These are phyloP conservation scores for Aeminium ludgeri DNA, from an alignment of 495 filamentous ascomycete genomes.

Conservation along the genomic window DNA sequence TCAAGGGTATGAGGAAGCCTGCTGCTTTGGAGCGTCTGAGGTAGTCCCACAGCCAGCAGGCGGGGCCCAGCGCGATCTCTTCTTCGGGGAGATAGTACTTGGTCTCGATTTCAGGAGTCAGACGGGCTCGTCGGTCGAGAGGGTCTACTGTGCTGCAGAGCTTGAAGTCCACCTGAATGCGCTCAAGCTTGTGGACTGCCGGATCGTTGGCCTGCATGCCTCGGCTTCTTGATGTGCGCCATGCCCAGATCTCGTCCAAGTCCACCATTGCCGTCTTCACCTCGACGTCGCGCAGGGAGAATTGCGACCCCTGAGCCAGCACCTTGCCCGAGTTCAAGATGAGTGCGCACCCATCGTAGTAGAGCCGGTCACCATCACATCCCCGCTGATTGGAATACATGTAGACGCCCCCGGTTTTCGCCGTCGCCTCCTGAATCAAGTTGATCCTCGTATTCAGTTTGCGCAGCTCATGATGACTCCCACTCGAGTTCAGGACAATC, in stretches of 20 bases:
- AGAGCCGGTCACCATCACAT: slow-evolving; percentile 52
- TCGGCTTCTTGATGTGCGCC: slow-evolving; percentile 35
- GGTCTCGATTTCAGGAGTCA: slow-evolving; percentile 23
- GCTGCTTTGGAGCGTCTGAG: slow-evolving; percentile 39
- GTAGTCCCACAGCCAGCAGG: slow-evolving; percentile 78
- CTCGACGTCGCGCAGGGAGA: slow-evolving; percentile 67
- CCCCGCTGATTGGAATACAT: slow-evolving; percentile 35
- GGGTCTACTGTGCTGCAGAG: slow-evolving; percentile 1
- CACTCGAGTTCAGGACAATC: slow-evolving; percentile 63
- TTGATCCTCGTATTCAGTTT: slow-evolving; percentile 61
- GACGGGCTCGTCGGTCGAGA: slow-evolving; percentile 6
- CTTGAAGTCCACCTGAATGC: slow-evolving; percentile 28
- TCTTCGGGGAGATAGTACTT: slow-evolving; percentile 51
- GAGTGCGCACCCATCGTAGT: slow-evolving; percentile 61
- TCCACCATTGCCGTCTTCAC: slow-evolving; percentile 69
- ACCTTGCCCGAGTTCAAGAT: slow-evolving; percentile 59
- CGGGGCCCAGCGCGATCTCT: slow-evolving; percentile 55
- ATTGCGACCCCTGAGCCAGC: slow-evolving; percentile 56
- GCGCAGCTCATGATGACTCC: slow-evolving; percentile 52
- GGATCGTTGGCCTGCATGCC: slow-evolving; percentile 38
- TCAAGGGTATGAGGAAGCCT: slow-evolving; percentile 31
- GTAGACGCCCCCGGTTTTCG: slow-evolving; percentile 31
- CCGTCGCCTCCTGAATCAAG: slow-evolving; percentile 61
- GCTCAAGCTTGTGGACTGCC: slow-evolving; percentile 16
- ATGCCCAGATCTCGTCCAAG: slow-evolving; percentile 53